Evolutionary conservation across 2,329 filamentous ascomycete species (phyloP).

Genomic region (Lachnellula hyalina): DNA sequence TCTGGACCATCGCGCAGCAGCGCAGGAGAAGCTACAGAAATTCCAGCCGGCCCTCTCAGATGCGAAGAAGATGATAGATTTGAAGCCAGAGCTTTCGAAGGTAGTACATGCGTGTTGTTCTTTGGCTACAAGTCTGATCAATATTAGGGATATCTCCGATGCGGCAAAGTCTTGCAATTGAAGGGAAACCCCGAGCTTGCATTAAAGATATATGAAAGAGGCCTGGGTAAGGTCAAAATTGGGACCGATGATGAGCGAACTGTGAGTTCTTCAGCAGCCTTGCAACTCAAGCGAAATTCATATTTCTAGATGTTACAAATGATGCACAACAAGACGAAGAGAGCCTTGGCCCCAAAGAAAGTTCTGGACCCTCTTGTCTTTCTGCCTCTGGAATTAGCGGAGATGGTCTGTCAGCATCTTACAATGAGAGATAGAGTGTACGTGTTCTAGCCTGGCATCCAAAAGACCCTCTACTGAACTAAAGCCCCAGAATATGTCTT

Average conservation of each 20-base stretch:
- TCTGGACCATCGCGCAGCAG: slow-evolving; percentile 32
- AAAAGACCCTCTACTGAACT: slow-evolving; percentile 3
- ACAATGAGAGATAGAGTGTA: slow-evolving; percentile 28
- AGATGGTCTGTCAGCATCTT: slow-evolving; percentile 29
- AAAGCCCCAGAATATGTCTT: slow-evolving; percentile 24
- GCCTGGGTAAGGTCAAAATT: slow-evolving; percentile 30
- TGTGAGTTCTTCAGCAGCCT: slow-evolving; percentile 11
- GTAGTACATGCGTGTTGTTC: slow-evolving; percentile 9
- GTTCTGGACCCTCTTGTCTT: slow-evolving; percentile 28
- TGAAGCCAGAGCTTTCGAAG: slow-evolving; percentile 28
- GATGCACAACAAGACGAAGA: slow-evolving; percentile 27
- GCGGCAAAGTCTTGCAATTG: slow-evolving; percentile 30
- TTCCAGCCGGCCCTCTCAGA: slow-evolving; percentile 28
- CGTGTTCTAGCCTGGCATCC: background rate
- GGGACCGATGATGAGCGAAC: slow-evolving; percentile 25
- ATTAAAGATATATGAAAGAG: slow-evolving; percentile 31
- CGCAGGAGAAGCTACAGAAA: slow-evolving; percentile 29
- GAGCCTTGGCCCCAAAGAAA: slow-evolving; percentile 21
- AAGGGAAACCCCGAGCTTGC: slow-evolving; percentile 27
- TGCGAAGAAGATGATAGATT: slow-evolving; percentile 30
- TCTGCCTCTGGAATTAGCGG: slow-evolving; percentile 31
- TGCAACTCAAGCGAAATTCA: slow-evolving; percentile 2
- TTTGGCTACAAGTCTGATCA: background rate
- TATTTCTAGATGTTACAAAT: slow-evolving; percentile 26
- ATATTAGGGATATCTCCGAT: slow-evolving; percentile 31